Percentiles rank a stretch among this genome's conserved stretches.
phyloP scores from a whole-genome alignment of 495 filamentous ascomycete genomes.

The Ramalina intermedia region DNA sequence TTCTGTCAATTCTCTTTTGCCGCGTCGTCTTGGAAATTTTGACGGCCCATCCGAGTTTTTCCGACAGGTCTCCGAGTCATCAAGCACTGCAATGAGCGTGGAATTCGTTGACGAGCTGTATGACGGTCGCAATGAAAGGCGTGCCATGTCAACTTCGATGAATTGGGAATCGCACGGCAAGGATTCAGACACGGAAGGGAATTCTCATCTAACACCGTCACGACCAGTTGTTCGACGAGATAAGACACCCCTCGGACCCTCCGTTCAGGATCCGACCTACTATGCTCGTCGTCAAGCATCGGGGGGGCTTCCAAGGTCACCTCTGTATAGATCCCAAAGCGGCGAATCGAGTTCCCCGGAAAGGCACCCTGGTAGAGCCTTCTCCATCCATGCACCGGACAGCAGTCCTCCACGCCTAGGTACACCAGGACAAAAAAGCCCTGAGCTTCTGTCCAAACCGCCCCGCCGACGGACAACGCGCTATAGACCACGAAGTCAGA shows the following conservation, averaged over 20 bases:
- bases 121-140: constrained; percentile 4
- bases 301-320: constrained; percentile 10
- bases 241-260: too few species aligned
- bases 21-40: neutral
- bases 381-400: too few species aligned
- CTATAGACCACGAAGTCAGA: constrained; percentile 14
- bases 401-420: neutral
- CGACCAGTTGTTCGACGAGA: too few species aligned
- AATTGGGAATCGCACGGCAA: constrained; percentile 1
- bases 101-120: constrained; percentile 1
- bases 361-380: neutral
- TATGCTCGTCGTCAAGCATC: neutral
- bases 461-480: constrained; percentile 5
- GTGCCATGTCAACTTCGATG: neutral
- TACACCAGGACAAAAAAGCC: neutral
- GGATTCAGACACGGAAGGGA: neutral
- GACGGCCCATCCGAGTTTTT: constrained; percentile 6
- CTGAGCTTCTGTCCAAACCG: constrained; percentile 5
- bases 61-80: neutral
- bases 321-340: constrained; percentile 10
- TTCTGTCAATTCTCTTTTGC: too few species aligned
- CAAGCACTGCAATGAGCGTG: neutral
- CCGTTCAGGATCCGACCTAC: neutral
- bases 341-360: constrained; percentile 14
- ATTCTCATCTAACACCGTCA: neutral